Base-by-base conservation (phyloP, 2,329 filamentous ascomycete genomes). In the Aspergillus alliaceus region DNA sequence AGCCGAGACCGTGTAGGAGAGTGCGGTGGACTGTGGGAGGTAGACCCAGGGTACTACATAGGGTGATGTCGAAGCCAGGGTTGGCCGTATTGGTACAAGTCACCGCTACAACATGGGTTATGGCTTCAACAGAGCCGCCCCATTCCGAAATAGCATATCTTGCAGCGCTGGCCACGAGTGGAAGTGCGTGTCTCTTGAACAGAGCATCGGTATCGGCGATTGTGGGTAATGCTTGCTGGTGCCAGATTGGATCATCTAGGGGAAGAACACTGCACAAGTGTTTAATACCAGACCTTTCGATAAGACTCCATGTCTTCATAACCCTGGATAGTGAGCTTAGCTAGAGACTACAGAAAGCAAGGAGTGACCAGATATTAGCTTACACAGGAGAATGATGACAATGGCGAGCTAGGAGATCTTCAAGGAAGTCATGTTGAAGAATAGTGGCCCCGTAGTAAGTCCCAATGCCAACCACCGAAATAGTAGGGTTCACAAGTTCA, bases 41-140 rank as follows among this genome's bases (percentile, higher is more conserved):
- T 29, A 89, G 76, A 0, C 84, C 84, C 2, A 90, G 73, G 4
- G 78, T 75, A 65, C 84, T 85, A 52, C 81, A 81, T 24, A 89
- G 84, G 60, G 79, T 87, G 69, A 88, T 84, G 63, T 89, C 87
- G 66, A 85, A 89, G 1, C 86, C 86, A 0, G 86, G 86, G 67
- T 89, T 89, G 15, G 86, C 85, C 61, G 85, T 87, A 68, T 89
- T 84, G 8, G 86, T 90, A 68, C 87, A 89, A 5, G 86, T 89
- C 0, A 86, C 87, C 24, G 85, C 83, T 8, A 90, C 85, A 39
- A 88, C 78, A 64, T 90, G 87, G 3, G 86, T 90, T 60, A 90
- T 85, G 34, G 37, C 24, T 4, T 27, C 5, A 6, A 18, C 8
- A n/a, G 40, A 44, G 7, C 40, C 24, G 40, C 24, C 22, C 22